phyloP scores from a whole-genome alignment of 441 rosid genomes.

The Pelargonium australe region DNA sequence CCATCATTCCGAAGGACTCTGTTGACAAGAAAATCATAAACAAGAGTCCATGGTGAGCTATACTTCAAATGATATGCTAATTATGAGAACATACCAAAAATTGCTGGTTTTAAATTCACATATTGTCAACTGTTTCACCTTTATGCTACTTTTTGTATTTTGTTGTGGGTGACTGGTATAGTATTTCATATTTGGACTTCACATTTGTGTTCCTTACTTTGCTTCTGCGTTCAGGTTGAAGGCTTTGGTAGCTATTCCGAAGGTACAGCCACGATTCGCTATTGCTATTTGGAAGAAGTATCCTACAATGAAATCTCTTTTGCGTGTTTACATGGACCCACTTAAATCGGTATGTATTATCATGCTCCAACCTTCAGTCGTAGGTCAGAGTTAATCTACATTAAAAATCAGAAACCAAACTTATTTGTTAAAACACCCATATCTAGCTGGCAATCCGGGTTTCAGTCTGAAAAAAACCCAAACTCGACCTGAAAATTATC shows the following conservation, averaged over 20 bases:
- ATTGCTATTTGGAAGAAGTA: constrained; percentile 81
- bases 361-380: neutral
- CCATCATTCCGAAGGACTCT: constrained; percentile 59
- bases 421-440: neutral
- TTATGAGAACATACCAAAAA: neutral
- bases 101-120: neutral
- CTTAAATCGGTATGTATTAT: constrained; percentile 55
- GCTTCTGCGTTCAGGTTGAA: constrained; percentile 53
- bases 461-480: too few species aligned
- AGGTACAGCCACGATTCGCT: constrained; percentile 92
- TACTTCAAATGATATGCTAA: neutral
- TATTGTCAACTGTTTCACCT: neutral
- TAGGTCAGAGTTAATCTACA: neutral
- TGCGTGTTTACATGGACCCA: constrained; percentile 79
- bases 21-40: constrained; percentile 58
- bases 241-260: constrained; percentile 84
- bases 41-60: constrained; percentile 64
- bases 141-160: neutral
- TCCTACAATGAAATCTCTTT: constrained; percentile 91
- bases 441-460: too few species aligned
- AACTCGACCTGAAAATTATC: too few species aligned
- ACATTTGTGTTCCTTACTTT: constrained; percentile 9
- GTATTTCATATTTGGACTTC: neutral
- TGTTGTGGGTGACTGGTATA: neutral
- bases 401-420: neutral